phyloP scores from a whole-genome alignment of 2,329 filamentous ascomycete species.

The Claviceps capensis region DNA sequence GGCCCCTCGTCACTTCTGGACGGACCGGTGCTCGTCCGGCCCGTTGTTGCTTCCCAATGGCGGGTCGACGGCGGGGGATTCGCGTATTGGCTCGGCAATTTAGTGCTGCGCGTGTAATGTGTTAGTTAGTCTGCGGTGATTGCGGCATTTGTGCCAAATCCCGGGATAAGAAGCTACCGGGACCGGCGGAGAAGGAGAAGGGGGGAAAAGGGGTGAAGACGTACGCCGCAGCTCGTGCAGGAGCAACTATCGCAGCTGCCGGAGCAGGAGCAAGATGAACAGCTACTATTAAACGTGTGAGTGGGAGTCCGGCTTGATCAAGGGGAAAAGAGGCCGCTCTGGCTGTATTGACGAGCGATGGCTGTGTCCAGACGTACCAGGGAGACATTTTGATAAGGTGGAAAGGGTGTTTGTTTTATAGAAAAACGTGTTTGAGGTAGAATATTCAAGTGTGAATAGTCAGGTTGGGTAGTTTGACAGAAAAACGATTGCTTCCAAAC shows the following conservation, averaged over 20 bases:
- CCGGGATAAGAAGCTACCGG: too few species aligned
- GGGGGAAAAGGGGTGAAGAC: not conserved
- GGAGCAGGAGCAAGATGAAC: slow-evolving; percentile 12
- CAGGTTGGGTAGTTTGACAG: not conserved
- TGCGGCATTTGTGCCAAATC: too few species aligned
- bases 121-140: too few species aligned
- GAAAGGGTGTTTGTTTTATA: not conserved
- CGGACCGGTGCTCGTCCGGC: too few species aligned
- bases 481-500: not conserved
- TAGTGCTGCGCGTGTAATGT: too few species aligned
- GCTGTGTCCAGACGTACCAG: slow-evolving; percentile 5
- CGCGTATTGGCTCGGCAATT: too few species aligned
- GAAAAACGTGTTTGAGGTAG: not conserved
- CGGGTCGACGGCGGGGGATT: too few species aligned
- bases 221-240: slow-evolving; percentile 12
- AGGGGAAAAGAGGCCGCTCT: too few species aligned
- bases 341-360: too few species aligned
- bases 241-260: slow-evolving; percentile 12
- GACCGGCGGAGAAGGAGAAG: not conserved
- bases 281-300: slow-evolving; percentile 6
- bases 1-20: too few species aligned
- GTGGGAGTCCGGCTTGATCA: too few species aligned
- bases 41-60: too few species aligned
- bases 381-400: slow-evolving; percentile 7
- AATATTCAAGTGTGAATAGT: not conserved